Evolutionary conservation across 2,329 filamentous ascomycete species (phyloP), one percentile per base, ranked within the genome.

Genomic region (Ceratocystiopsis minuta): DNA sequence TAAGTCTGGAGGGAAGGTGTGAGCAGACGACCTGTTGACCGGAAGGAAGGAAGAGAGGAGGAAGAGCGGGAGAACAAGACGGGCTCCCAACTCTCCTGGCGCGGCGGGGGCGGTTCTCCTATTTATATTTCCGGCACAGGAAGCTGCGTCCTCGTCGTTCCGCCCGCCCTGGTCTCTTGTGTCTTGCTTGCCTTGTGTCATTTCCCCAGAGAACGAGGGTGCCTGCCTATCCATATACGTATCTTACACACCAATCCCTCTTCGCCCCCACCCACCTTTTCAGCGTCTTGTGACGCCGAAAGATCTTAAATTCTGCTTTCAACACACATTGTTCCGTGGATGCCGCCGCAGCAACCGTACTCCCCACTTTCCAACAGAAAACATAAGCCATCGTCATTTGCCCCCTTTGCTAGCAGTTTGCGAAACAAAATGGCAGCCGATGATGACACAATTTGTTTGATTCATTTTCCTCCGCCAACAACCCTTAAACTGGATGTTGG

Each of bases 41-140:
- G 34, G 24, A 10, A 28, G 24, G 34, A 36, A 41, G 6, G 31
- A 34, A 37, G 32, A 24, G 38, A 20, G 38, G 34, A 34, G 40
- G 41, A 31, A 16, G 35, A 35, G 38, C 34, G 37, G n/a, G 38
- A 28, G 24, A 28, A 28, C 24, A 10, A 28, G 9, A 2, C 24
- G 24, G 24, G 2, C 24, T 28, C 24, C 6, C 24, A 28, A 10
- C 4, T 6, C 2, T 2, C 6, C 32, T 35, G 24, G n/a, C 24
- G n/a, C 36, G 36, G 17, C 31, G 42, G 44, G 50, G 40, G 46
- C 42, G 47, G 46, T 44, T 47, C 38, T 48, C 48, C 50, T 59
- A 56, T 61, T 59, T 60, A 61, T 61, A 60, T 48, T 51, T 40
- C 45, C 37, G 37, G 38, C 40, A 33, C 5, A 33, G 17, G 33